These are phyloP conservation scores for Venturia effusa DNA, from an alignment of 2,329 filamentous ascomycete genomes.

Conservation along the genomic window DNA sequence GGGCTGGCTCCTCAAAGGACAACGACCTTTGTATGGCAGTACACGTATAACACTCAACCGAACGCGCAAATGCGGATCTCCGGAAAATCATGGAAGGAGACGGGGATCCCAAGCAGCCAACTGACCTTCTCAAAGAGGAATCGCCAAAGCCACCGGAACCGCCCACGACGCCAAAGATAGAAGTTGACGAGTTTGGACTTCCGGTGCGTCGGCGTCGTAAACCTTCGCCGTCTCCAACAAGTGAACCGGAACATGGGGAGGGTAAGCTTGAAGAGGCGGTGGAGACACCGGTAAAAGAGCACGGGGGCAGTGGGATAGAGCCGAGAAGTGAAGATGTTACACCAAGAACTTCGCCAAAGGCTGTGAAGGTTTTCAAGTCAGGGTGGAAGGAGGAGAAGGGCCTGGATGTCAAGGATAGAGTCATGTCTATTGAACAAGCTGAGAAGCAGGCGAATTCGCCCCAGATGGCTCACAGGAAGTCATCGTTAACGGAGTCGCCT, in stretches of 20 bases:
- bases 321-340: neutral
- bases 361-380: neutral
- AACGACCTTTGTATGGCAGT: neutral
- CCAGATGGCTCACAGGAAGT: neutral
- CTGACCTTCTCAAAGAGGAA: slow-evolving; percentile 20
- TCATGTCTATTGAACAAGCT: neutral
- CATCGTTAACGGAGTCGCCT: neutral
- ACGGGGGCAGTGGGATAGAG: neutral
- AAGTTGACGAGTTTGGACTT: slow-evolving; percentile 28
- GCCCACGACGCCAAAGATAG: slow-evolving; percentile 15
- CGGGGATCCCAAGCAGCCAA: slow-evolving; percentile 9
- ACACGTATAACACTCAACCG: neutral
- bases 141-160: neutral
- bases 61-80: slow-evolving; percentile 4
- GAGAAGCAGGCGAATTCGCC: neutral
- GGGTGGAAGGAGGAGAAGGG: neutral
- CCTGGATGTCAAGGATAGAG: neutral
- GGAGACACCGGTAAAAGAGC: slow-evolving; percentile 12
- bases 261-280: slow-evolving; percentile 16
- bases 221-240: neutral
- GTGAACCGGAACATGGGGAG: slow-evolving; percentile 11
- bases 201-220: slow-evolving; percentile 17
- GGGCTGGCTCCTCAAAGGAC: neutral
- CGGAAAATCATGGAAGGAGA: slow-evolving; percentile 12
- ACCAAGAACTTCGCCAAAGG: neutral